Conservation (phyloP, 2,329 filamentous ascomycete genomes). For the Claviceps sp. region DNA sequence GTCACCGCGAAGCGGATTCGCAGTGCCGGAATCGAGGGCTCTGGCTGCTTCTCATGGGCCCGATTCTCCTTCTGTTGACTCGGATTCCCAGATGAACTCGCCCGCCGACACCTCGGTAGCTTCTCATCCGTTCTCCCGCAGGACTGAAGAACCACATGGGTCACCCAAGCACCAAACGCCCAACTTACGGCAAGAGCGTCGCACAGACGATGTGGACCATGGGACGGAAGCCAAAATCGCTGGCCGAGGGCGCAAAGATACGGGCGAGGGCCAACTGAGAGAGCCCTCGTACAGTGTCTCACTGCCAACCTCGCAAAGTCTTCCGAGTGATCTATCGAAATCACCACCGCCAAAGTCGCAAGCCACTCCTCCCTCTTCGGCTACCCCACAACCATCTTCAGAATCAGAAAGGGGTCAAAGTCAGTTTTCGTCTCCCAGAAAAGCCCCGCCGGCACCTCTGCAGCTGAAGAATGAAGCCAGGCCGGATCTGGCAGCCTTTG, state of each 20-base stretch:
- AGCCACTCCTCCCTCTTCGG: constrained; percentile 22
- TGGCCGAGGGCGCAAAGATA: constrained; percentile 31
- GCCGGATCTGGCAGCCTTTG: constrained; percentile 10
- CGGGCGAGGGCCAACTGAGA: constrained; percentile 26
- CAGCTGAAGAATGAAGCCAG: constrained; percentile 37
- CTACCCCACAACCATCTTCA: constrained; percentile 30
- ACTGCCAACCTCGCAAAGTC: constrained; percentile 42
- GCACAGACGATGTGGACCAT: constrained; percentile 40
- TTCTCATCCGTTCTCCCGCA: constrained; percentile 52
- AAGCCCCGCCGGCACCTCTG: constrained; percentile 73
- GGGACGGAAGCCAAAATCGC: constrained; percentile 37
- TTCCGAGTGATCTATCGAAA: constrained; percentile 38
- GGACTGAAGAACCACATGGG: constrained; percentile 34
- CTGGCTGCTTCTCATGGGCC: neutral
- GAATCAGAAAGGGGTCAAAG: constrained; percentile 30
- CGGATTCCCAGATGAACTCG: constrained; percentile 38
- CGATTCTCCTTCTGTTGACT: constrained; percentile 19
- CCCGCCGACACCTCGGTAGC: constrained; percentile 47
- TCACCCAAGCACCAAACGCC: constrained; percentile 43
- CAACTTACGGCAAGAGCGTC: constrained; percentile 41
- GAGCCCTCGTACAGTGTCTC: constrained; percentile 37
- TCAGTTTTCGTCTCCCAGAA: constrained; percentile 52
- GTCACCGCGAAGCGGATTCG: constrained; percentile 10
- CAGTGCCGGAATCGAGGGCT: constrained; percentile 10
- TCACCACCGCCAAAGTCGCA: constrained; percentile 40